Conservation (phyloP, 2,329 filamentous ascomycete genomes). For the Mollisiaceae sp. region DNA sequence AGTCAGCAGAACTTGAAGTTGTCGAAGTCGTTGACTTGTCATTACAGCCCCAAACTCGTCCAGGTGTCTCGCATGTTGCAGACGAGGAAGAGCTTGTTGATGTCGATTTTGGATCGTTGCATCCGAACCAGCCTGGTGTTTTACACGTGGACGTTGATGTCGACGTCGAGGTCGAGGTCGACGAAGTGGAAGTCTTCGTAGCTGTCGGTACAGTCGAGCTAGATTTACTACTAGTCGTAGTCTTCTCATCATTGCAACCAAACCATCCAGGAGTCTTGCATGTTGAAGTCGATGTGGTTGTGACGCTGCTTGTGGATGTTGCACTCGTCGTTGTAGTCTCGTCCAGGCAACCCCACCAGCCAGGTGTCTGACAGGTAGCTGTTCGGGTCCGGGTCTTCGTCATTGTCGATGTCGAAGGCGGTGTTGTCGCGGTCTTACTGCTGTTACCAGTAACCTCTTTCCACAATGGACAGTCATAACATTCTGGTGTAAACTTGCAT, state of each 20-base stretch:
- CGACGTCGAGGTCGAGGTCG: conserved; percentile 28
- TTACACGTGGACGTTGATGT: conserved; percentile 41
- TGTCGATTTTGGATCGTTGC: conserved; percentile 53
- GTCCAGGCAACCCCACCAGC: conserved; percentile 71
- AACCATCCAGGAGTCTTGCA: conserved; percentile 54
- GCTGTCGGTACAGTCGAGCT: conserved; percentile 37
- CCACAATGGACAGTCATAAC: conserved; percentile 90
- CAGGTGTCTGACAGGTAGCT: conserved; percentile 86
- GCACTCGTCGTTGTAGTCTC: conserved; percentile 36
- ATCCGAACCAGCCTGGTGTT: conserved; percentile 52
- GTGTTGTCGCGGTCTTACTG: conserved; percentile 74
- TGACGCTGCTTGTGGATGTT: conserved; percentile 36
- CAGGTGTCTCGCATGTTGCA: conserved; percentile 56
- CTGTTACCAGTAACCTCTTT: conserved; percentile 79
- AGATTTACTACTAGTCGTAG: conserved; percentile 46
- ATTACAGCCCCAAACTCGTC: conserved; percentile 63
- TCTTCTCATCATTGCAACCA: conserved; percentile 54
- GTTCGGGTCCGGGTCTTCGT: conserved; percentile 75
- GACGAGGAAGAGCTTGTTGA: conserved; percentile 38
- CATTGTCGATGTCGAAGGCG: conserved; percentile 61
- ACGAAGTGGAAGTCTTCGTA: conserved; percentile 33
- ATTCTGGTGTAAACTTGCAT: conserved; percentile 78
- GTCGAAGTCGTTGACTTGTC: conserved; percentile 36
- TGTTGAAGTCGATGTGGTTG: conserved; percentile 46
- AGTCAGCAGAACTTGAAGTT: background rate